phyloP scores from a whole-genome alignment of 2,329 filamentous ascomycete genomes.

The Pseudovirgaria hyperparasitica region DNA sequence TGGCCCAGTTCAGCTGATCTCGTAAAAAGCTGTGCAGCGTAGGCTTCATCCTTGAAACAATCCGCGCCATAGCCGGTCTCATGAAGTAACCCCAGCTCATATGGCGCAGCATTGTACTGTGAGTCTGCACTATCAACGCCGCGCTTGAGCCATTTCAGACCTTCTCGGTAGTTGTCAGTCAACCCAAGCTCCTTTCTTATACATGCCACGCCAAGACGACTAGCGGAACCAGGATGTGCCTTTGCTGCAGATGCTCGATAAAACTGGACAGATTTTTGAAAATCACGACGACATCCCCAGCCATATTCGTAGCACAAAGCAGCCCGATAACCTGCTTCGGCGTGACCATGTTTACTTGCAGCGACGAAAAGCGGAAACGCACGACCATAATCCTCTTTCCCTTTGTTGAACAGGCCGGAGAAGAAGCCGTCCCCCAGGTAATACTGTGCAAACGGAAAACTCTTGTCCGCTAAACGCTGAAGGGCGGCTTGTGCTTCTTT shows the following conservation, averaged over 20 bases:
- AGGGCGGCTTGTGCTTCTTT: slow-evolving; percentile 83
- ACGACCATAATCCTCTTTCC: slow-evolving; percentile 79
- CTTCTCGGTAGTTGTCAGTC: slow-evolving; percentile 74
- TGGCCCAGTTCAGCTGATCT: slow-evolving; percentile 89
- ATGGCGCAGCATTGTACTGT: slow-evolving; percentile 89
- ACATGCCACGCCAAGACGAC: slow-evolving; percentile 81
- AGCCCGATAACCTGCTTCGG: slow-evolving; percentile 87
- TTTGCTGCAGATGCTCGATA: slow-evolving; percentile 83
- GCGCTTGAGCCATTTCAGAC: slow-evolving; percentile 91
- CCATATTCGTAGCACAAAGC: slow-evolving; percentile 96
- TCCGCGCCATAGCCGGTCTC: slow-evolving; percentile 91
- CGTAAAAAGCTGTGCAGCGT: slow-evolving; percentile 88
- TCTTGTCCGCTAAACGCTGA: slow-evolving; percentile 70
- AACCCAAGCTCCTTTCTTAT: slow-evolving; percentile 77
- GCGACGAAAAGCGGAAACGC: slow-evolving; percentile 88
- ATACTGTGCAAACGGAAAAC: slow-evolving; percentile 95
- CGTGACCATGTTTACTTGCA: slow-evolving; percentile 92
- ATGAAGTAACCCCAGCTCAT: slow-evolving; percentile 78
- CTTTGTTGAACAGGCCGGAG: slow-evolving; percentile 89
- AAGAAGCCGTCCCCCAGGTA: slow-evolving; percentile 91
- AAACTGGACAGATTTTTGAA: slow-evolving; percentile 85
- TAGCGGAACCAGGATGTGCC: slow-evolving; percentile 89
- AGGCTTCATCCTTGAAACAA: slow-evolving; percentile 78
- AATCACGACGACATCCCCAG: slow-evolving; percentile 87
- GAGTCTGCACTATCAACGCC: slow-evolving; percentile 78